Conservation (phyloP, 2,329 filamentous ascomycete genomes). For the Chaetothyriales sp. region DNA sequence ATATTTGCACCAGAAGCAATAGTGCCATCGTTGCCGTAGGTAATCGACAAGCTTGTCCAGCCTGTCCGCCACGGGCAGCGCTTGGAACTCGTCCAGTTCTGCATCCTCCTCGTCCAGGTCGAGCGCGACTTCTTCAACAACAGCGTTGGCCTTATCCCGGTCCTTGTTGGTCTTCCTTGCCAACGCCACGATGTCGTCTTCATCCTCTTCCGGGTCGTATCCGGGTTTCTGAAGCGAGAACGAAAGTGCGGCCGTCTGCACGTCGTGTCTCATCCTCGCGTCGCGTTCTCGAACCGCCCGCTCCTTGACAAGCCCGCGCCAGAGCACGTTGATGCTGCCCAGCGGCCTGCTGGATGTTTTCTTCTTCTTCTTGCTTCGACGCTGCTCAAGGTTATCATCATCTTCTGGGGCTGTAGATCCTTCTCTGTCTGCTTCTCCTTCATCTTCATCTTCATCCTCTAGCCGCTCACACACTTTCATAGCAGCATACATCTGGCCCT, state of each 20-base stretch:
- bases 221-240: slow-evolving; percentile 49
- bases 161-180: slow-evolving; percentile 18
- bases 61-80: slow-evolving; percentile 49
- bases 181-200: slow-evolving; percentile 55
- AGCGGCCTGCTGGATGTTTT: slow-evolving; percentile 36
- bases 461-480: slow-evolving; percentile 72
- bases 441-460: slow-evolving; percentile 29
- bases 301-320: slow-evolving; percentile 56
- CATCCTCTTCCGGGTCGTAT: slow-evolving; percentile 54
- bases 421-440: slow-evolving; percentile 15
- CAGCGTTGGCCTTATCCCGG: slow-evolving; percentile 18
- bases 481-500: slow-evolving; percentile 57
- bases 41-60: slow-evolving; percentile 52
- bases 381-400: slow-evolving; percentile 4
- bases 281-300: slow-evolving; percentile 58
- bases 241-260: slow-evolving; percentile 30
- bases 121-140: slow-evolving; percentile 37
- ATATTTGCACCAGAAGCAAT: slow-evolving; percentile 96
- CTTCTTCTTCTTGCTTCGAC: slow-evolving; percentile 7
- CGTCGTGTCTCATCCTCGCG: slow-evolving; percentile 45
- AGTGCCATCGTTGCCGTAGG: slow-evolving; percentile 55
- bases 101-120: slow-evolving; percentile 64
- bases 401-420: slow-evolving; percentile 2
- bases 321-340: slow-evolving; percentile 60
- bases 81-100: slow-evolving; percentile 68